Evolutionary conservation across 2,329 filamentous ascomycete genomes (phyloP).

Genomic region (Fusarium palustre): DNA sequence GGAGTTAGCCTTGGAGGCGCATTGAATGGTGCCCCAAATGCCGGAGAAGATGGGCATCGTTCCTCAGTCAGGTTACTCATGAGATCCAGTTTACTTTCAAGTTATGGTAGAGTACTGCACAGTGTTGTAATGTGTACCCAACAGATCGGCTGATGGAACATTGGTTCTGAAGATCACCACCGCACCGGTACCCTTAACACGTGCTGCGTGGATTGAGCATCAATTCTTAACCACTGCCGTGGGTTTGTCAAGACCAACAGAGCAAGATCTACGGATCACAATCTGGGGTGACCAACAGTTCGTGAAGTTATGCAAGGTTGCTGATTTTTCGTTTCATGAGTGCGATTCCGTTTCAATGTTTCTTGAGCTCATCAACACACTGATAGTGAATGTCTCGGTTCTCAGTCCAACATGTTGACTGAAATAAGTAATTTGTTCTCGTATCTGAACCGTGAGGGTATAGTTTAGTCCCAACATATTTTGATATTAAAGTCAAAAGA

Average conservation of each 20-base stretch:
- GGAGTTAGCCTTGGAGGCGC: constrained; percentile 30
- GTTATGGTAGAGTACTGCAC: constrained; percentile 5
- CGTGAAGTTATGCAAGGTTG: constrained; percentile 14
- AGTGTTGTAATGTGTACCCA: constrained; percentile 26
- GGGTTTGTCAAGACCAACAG: constrained; percentile 35
- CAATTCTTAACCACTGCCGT: constrained; percentile 26
- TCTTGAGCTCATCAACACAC: constrained; percentile 23
- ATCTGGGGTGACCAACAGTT: constrained; percentile 21
- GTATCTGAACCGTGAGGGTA: constrained; percentile 6
- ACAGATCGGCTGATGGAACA: constrained; percentile 34
- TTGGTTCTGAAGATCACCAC: constrained; percentile 37
- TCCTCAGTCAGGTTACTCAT: constrained; percentile 10
- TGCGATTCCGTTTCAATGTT: constrained; percentile 25
- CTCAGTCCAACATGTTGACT: constrained; percentile 3
- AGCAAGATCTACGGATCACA: constrained; percentile 36
- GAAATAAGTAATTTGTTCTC: constrained; percentile 3
- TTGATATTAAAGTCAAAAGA: neutral
- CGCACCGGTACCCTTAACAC: constrained; percentile 21
- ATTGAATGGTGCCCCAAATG: constrained; percentile 14
- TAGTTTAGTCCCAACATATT: neutral
- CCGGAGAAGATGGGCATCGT: constrained; percentile 28
- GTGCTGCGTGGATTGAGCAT: constrained; percentile 38
- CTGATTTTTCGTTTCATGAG: constrained; percentile 26
- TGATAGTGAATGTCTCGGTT: constrained; percentile 11
- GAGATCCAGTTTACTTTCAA: constrained; percentile 24